Evolutionary conservation across 1,139 yeast species (phyloP).

Genomic region (Kodamaea fungicola): DNA sequence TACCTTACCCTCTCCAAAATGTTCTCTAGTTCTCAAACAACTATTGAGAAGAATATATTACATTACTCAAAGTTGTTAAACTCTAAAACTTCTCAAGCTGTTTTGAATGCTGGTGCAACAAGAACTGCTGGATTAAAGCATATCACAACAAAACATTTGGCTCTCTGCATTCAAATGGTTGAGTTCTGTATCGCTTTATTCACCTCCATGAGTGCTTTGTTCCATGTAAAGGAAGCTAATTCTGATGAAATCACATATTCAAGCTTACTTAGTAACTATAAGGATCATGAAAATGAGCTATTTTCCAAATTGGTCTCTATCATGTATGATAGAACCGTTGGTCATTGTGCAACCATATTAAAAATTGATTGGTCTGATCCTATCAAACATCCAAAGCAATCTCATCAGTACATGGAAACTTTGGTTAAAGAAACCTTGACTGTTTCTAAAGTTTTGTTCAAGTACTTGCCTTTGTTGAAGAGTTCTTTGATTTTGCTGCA

Average conservation of each 20-base stretch:
- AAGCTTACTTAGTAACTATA: conserved; percentile 33
- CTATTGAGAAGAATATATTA: conserved; percentile 41
- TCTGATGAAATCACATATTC: conserved; percentile 38
- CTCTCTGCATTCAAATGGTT: conserved; percentile 61
- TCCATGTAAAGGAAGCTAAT: conserved; percentile 4
- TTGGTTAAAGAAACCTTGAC: conserved; percentile 65
- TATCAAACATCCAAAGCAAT: conserved; percentile 37
- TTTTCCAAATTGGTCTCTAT: conserved; percentile 62
- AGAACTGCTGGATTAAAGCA: conserved; percentile 72
- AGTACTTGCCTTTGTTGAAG: conserved; percentile 54
- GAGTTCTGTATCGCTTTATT: conserved; percentile 36
- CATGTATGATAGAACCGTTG: conserved; percentile 62
- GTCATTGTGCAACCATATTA: conserved; percentile 45
- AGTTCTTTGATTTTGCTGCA: conserved; percentile 49
- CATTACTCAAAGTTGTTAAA: conserved; percentile 55
- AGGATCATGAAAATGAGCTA: conserved; percentile 66
- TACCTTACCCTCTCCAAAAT: conserved; percentile 48
- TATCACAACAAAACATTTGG: conserved; percentile 71
- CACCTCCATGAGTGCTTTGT: conserved; percentile 16
- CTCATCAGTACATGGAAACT: conserved; percentile 63
- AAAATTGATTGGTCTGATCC: conserved; percentile 52
- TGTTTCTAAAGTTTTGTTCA: conserved; percentile 57
- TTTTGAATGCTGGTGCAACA: conserved; percentile 76
- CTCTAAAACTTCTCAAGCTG: conserved; percentile 56
- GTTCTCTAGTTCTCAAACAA: conserved; percentile 39